A percentile compares a stretch with the other conserved stretches of the same genome.
Evolutionary conservation across 257 asterid genomes (phyloP).

Genomic region (Haberlea rhodopensis): DNA sequence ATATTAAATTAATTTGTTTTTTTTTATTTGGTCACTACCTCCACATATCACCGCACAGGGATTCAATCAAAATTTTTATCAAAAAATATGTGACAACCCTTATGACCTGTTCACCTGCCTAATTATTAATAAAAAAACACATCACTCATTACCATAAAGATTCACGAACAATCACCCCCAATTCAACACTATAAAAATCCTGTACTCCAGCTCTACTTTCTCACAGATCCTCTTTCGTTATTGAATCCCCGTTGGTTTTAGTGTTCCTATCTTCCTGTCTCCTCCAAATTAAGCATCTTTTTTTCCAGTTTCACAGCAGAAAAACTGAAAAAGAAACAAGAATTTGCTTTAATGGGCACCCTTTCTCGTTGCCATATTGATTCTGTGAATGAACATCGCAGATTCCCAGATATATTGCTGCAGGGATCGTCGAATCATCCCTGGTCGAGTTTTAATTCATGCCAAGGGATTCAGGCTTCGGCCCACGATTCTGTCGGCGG

Average conservation of each 20-base stretch:
- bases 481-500: neutral
- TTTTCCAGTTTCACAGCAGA: neutral
- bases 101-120: neutral
- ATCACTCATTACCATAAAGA: no score
- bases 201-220: neutral
- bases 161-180: neutral
- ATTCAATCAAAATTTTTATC: no score
- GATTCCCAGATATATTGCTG: neutral
- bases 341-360: slow-evolving; percentile 22
- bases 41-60: no score
- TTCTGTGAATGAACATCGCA: neutral
- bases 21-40: no score
- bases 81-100: neutral
- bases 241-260: neutral
- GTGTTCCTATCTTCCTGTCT: neutral
- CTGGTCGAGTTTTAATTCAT: neutral
- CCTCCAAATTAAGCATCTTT: neutral
- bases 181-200: neutral
- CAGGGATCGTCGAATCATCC: neutral
- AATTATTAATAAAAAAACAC: no score
- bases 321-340: neutral
- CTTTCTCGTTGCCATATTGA: neutral
- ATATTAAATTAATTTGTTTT: no score
- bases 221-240: neutral
- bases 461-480: neutral